Percentiles rank a stretch among this genome's conserved stretches.
Evolutionary conservation across 257 asterid genomes (phyloP).

Genomic region (Buddleja alternifolia): DNA sequence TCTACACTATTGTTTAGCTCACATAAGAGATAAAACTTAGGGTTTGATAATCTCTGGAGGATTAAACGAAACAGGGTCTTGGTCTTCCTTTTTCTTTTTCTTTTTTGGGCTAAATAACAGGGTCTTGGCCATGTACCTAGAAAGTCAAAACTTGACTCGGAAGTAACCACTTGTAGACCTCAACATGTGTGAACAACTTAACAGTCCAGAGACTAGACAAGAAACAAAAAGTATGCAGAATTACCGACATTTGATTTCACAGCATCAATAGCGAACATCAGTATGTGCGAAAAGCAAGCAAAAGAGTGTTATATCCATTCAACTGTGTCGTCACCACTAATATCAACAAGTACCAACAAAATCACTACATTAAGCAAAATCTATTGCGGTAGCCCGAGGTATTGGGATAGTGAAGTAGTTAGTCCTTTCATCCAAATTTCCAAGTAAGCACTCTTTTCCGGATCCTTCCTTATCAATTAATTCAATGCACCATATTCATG

Average conservation of each 20-base stretch:
- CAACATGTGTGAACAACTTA: constrained; percentile 17
- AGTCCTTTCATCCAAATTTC: background rate
- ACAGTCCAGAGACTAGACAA: background rate
- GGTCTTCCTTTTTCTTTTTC: too few species aligned
- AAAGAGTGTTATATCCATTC: background rate
- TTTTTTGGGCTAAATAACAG: too few species aligned
- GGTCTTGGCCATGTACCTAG: constrained; percentile 1
- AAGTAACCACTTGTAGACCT: background rate
- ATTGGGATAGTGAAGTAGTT: constrained; percentile 8
- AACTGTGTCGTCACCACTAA: background rate
- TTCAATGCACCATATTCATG: constrained; percentile 11
- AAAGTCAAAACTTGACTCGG: constrained; percentile 9
- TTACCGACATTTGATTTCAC: background rate
- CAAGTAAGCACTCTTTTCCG: background rate
- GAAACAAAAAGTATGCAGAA: constrained; percentile 9
- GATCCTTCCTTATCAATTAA: background rate
- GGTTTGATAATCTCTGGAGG: background rate
- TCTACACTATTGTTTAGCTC: constrained; percentile 1
- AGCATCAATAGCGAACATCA: constrained; percentile 7
- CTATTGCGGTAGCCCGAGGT: background rate
- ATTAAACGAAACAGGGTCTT: constrained; percentile 1
- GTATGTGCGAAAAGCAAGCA: constrained; percentile 10
- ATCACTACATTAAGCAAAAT: background rate
- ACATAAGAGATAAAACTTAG: background rate
- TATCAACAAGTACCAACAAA: background rate